Percentiles rank a stretch among this genome's conserved stretches.
phyloP scores from a whole-genome alignment of 2,329 filamentous ascomycete genomes.

The Fusarium bulbicola region DNA sequence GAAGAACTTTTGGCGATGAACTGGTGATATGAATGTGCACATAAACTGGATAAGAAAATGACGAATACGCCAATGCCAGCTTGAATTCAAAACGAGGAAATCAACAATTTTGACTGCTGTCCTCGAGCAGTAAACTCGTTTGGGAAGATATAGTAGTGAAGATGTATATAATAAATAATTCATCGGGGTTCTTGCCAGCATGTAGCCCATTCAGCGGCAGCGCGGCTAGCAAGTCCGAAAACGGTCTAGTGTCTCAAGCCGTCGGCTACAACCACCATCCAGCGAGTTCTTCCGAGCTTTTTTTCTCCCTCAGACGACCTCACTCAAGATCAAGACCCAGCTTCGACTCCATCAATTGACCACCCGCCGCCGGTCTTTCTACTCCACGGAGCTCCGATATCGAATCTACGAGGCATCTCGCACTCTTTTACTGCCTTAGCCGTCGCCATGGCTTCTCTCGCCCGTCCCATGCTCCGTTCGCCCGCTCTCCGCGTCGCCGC shows the following conservation, averaged over 20 bases:
- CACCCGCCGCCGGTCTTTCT: conserved; percentile 40
- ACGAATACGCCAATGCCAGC: too few relatives aligned
- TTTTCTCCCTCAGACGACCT: conserved; percentile 52
- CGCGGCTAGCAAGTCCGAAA: conserved; percentile 39
- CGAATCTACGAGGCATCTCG: conserved; percentile 39
- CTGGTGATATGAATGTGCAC: neutral
- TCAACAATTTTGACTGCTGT: neutral
- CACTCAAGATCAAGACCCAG: conserved; percentile 40
- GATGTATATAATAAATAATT: neutral
- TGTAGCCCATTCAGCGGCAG: conserved; percentile 17
- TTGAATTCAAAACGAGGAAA: neutral
- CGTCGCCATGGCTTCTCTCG: conserved; percentile 48
- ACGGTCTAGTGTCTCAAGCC: conserved; percentile 41
- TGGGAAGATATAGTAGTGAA: neutral
- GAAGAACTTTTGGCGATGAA: neutral
- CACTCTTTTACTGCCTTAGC: conserved; percentile 38
- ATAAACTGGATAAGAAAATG: neutral
- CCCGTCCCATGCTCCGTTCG: conserved; percentile 58
- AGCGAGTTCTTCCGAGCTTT: conserved; percentile 60
- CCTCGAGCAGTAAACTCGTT: neutral
- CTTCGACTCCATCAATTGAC: conserved; percentile 50
- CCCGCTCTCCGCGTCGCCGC: conserved; percentile 57
- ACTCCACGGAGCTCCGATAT: conserved; percentile 41
- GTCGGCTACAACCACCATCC: conserved; percentile 43
- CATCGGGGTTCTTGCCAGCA: neutral